A percentile compares a stretch with the other conserved stretches of the same genome.
Evolutionary conservation across 495 filamentous ascomycete genomes (phyloP).

Genomic region (Chlorociboria aeruginascens): DNA sequence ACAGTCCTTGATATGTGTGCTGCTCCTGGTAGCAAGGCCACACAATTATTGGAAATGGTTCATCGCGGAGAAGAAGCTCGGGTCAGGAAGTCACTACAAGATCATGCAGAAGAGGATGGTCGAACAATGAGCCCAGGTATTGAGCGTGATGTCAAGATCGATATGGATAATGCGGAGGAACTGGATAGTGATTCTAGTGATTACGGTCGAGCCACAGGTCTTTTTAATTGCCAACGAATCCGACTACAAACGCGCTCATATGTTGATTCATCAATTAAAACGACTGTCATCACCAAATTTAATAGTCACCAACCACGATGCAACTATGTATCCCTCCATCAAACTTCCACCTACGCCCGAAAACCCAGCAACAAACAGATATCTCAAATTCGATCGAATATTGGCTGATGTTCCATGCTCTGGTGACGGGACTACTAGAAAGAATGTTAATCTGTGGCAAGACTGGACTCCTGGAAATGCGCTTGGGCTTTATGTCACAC

Average conservation of each 20-base stretch:
- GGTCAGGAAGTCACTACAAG: constrained; percentile 45
- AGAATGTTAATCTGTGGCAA: constrained; percentile 88
- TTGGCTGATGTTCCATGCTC: constrained; percentile 95
- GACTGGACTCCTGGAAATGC: constrained; percentile 82
- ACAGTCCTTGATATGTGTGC: constrained; percentile 90
- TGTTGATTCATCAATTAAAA: constrained; percentile 96
- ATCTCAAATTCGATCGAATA: constrained; percentile 94
- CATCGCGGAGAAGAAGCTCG: constrained; percentile 82
- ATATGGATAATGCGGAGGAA: constrained; percentile 33
- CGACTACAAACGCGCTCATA: constrained; percentile 89
- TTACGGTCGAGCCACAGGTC: constrained; percentile 74
- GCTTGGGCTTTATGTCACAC: constrained; percentile 70
- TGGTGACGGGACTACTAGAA: constrained; percentile 83
- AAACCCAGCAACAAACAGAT: constrained; percentile 44
- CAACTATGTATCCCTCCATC: constrained; percentile 88
- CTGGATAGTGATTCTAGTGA: constrained; percentile 51
- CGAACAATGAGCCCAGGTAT: constrained; percentile 36
- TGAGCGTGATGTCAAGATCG: constrained; percentile 16
- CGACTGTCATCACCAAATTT: constrained; percentile 91
- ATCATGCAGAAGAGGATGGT: constrained; percentile 40
- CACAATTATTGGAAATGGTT: constrained; percentile 88
- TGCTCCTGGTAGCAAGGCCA: constrained; percentile 91
- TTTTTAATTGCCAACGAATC: constrained; percentile 88
- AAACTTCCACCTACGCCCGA: constrained; percentile 50
- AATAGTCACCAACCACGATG: constrained; percentile 96